Conservation (phyloP, 768 basidiomycete genomes). For the Calocybe cyanea region DNA sequence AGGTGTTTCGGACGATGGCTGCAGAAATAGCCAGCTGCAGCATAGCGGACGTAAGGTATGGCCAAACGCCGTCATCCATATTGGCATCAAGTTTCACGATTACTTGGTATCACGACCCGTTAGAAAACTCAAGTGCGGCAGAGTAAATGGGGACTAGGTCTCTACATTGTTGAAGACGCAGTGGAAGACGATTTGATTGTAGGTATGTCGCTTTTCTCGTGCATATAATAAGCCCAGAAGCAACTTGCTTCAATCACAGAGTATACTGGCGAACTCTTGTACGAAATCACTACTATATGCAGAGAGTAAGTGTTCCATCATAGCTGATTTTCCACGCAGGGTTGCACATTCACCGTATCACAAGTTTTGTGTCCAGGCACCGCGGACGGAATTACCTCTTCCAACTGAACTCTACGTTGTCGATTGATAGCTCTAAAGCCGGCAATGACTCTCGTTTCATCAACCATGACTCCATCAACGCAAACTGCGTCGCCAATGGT, state of each 20-base stretch:
- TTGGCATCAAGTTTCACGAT: too few species aligned
- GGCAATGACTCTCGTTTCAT: conserved; percentile 70
- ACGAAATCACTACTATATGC: conserved; percentile 41
- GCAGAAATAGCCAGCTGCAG: conserved; percentile 51
- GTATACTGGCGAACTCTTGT: conserved; percentile 63
- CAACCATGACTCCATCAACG: conserved; percentile 44
- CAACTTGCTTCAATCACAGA: conserved; percentile 38
- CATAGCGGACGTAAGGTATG: conserved; percentile 39
- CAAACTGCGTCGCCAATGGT: conserved; percentile 50
- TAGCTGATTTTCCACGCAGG: not conserved
- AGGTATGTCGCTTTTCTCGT: conserved; percentile 26
- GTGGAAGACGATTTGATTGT: conserved; percentile 43
- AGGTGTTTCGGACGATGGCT: conserved; percentile 29
- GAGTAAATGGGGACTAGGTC: conserved; percentile 50
- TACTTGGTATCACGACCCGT: conserved; percentile 3
- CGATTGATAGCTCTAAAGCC: conserved; percentile 50
- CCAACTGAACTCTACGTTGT: conserved; percentile 39
- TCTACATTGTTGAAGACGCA: conserved; percentile 45
- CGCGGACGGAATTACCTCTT: conserved; percentile 62
- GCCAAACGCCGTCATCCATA: not conserved
- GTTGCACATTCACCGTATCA: not conserved
- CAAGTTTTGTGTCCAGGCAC: conserved; percentile 42
- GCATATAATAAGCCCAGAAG: not conserved
- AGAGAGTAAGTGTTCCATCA: conserved; percentile 40
- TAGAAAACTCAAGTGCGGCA: conserved; percentile 39